A percentile compares a stretch with the other conserved stretches of the same genome.
Evolutionary conservation across 164 flowering plant genomes (phyloP).

Genomic region (Magnolia kwangsiensis): DNA sequence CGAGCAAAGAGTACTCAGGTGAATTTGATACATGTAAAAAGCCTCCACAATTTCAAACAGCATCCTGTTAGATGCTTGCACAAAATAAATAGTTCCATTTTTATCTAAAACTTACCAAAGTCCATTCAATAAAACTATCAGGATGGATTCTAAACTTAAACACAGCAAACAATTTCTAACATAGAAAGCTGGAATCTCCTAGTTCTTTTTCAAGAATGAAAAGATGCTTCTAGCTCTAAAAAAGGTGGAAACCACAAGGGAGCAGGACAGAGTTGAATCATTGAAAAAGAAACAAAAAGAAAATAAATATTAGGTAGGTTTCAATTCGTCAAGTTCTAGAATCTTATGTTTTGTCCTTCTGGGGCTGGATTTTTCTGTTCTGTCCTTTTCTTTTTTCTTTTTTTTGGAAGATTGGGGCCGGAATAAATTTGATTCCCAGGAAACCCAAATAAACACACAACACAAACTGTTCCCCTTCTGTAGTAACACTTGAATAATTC

Average conservation of each 20-base stretch:
- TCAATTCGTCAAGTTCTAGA: not conserved
- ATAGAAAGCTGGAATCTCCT: no score
- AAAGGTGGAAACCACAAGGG: no score
- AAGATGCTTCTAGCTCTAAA: no score
- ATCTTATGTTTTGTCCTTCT: not conserved
- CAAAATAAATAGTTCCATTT: not conserved
- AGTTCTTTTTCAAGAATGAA: no score
- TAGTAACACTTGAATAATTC: not conserved
- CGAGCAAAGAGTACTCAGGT: not conserved
- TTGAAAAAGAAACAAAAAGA: no score
- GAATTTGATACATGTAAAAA: not conserved
- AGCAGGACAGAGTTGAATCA: no score
- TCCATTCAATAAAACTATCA: not conserved
- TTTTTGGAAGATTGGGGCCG: not conserved
- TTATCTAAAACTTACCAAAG: not conserved
- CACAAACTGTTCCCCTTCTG: not conserved
- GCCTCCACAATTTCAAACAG: not conserved
- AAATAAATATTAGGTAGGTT: not conserved
- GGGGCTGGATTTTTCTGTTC: not conserved
- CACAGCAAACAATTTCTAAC: not conserved
- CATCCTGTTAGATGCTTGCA: not conserved
- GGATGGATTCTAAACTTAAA: not conserved
- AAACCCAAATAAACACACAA: no score
- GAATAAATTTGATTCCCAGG: not conserved
- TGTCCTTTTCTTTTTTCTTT: no score